Percentiles rank a stretch among this genome's conserved stretches.
Evolutionary conservation across 78 protist species (phyloP).

Genomic region (Dictyostelium capitatum): DNA sequence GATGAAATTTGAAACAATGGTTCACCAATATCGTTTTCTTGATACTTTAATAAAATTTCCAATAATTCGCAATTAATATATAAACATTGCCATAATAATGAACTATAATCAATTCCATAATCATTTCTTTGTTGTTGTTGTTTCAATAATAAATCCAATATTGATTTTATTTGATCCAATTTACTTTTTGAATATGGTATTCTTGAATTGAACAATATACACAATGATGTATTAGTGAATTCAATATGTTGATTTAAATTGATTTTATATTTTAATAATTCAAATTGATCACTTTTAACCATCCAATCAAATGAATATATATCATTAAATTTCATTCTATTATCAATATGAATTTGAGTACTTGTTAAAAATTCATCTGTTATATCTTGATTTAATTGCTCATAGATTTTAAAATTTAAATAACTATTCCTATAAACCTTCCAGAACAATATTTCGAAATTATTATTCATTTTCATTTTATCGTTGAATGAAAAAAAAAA

Average conservation of each 20-base stretch:
- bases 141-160: background rate
- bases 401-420: background rate
- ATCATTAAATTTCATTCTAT: background rate
- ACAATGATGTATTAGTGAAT: background rate
- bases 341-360: background rate
- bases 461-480: background rate
- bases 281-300: background rate
- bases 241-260: background rate
- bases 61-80: background rate
- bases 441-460: background rate
- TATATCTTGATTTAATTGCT: background rate
- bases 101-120: background rate
- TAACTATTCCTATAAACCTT: background rate
- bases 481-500: no score
- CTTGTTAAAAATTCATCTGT: background rate
- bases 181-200: background rate
- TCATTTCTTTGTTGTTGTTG: background rate
- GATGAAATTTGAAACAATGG: background rate
- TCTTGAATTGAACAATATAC: background rate
- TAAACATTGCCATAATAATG: background rate
- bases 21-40: background rate
- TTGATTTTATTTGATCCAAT: background rate
- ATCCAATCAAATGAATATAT: background rate
- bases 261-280: background rate
- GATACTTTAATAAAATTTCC: background rate